Percentiles rank a stretch among this genome's conserved stretches.
These are phyloP conservation scores for Saccharomyces jurei DNA, from an alignment of 805 yeast genomes.

Conservation along the genomic window DNA sequence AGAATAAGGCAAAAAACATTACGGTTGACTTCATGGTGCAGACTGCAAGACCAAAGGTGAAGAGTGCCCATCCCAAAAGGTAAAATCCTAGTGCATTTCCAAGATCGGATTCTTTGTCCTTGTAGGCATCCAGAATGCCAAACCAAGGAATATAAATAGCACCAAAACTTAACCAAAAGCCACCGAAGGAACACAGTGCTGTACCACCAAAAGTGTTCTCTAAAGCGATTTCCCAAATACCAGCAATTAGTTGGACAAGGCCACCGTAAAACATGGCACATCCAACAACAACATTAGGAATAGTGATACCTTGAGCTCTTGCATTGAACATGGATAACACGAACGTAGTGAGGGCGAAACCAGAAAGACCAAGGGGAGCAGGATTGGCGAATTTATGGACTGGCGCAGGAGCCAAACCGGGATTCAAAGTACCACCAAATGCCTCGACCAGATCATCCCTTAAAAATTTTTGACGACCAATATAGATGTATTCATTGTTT, in stretches of 20 bases:
- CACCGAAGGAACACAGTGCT: constrained; percentile 52
- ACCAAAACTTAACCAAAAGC: constrained; percentile 57
- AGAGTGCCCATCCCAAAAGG: constrained; percentile 50
- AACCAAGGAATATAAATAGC: constrained; percentile 49
- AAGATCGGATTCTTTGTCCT: constrained; percentile 29
- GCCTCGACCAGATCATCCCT: constrained; percentile 52
- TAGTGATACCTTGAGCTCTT: constrained; percentile 41
- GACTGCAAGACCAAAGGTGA: constrained; percentile 42
- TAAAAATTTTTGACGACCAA: constrained; percentile 62
- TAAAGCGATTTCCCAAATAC: constrained; percentile 54
- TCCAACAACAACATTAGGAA: constrained; percentile 46
- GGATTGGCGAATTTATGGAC: constrained; percentile 53
- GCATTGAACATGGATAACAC: constrained; percentile 46
- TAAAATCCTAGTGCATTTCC: constrained; percentile 49
- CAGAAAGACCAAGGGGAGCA: constrained; percentile 53
- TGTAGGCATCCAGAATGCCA: constrained; percentile 47
- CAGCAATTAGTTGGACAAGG: constrained; percentile 46
- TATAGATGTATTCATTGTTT: constrained; percentile 54
- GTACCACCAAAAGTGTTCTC: constrained; percentile 63
- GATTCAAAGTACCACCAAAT: constrained; percentile 74
- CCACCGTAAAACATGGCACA: constrained; percentile 57
- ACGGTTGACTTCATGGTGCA: constrained; percentile 54
- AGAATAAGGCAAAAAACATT: constrained; percentile 48
- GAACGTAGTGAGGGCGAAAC: constrained; percentile 53
- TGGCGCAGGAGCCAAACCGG: constrained; percentile 51